Base-by-base conservation (phyloP, 306 rosid genomes). In the Gynostemma pentaphyllum region DNA sequence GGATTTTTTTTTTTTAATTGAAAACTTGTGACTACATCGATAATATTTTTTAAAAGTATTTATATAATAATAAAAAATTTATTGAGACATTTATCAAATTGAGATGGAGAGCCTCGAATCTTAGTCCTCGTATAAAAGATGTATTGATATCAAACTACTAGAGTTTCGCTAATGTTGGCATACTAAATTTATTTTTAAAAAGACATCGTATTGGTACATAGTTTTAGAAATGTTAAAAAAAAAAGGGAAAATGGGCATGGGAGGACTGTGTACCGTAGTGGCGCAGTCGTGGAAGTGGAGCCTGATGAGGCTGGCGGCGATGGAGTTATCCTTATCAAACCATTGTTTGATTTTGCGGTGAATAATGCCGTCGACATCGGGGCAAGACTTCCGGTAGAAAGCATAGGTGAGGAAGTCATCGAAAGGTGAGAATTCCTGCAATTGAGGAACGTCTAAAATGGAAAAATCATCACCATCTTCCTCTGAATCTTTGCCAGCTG, bases 221-320 rank as follows among this genome's bases (percentile, higher is more conserved):
- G n/a, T n/a, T n/a, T n/a, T n/a, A 18, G 15, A 9, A 49, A 10
- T 9, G 30, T 9, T 9, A 49, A 12, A 9, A 1, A 9, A 2
- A 5, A n/a, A 0, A 29, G 16, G 6, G 4, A 9, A 7, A 2
- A 5, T 1, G 1, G 1, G 39, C 4, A 34, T 2, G 18, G 57
- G n/a, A n/a, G n/a, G n/a, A n/a, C n/a, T n/a, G n/a, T n/a, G n/a
- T 69, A 91, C 97, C 87, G 83, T 73, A 51, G 82, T 84, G 45
- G 81, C 42, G 70, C 95, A 87, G 65, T 91, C 97, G 49, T 87
- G 97, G 87, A 91, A 91, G 55, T 85, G 96, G 62, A 91, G 59
- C 74, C 97, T 81, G 12, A 85, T 22, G 63, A 91, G 81, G 73
- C 85, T 71, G 47, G 97, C 82, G 55, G 82, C 91, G 22, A 87